phyloP scores from a whole-genome alignment of 306 rosid genomes.

The Glycyrrhiza uralensis region DNA sequence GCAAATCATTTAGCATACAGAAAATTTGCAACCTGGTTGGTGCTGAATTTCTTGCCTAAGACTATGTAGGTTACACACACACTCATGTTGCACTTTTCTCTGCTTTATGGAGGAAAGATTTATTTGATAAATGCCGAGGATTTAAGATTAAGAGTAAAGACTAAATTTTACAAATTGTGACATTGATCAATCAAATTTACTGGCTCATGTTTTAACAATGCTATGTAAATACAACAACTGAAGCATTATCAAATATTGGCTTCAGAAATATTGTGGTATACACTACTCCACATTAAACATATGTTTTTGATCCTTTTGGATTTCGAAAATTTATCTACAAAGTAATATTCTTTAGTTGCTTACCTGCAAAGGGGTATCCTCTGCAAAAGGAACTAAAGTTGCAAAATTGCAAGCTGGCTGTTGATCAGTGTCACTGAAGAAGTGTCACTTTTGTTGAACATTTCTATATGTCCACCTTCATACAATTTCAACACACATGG shows the following conservation, averaged over 20 bases:
- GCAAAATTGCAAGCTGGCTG: conserved; percentile 77
- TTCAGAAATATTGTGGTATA: neutral
- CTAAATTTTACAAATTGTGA: too few species aligned
- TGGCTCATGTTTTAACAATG: neutral
- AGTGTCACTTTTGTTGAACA: conserved; percentile 67
- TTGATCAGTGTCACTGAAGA: conserved; percentile 51
- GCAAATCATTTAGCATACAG: neutral
- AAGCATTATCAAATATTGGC: neutral
- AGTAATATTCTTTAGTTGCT: neutral
- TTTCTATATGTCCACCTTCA: conserved; percentile 60
- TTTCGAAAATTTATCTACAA: neutral
- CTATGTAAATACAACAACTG: neutral
- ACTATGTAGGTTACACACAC: too few species aligned
- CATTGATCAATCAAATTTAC: neutral
- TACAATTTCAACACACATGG: conserved; percentile 60
- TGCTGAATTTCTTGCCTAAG: too few species aligned
- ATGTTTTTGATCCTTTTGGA: neutral
- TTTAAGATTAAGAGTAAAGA: too few species aligned
- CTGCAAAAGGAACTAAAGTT: conserved; percentile 62
- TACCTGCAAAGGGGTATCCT: conserved; percentile 77
- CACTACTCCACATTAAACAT: neutral
- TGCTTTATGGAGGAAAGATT: too few species aligned
- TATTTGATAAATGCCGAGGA: too few species aligned
- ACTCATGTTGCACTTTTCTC: too few species aligned
- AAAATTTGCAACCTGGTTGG: neutral